Evolutionary conservation across 768 basidiomycete species (phyloP).

Genomic region (Tricholoma bakamatsutake): DNA sequence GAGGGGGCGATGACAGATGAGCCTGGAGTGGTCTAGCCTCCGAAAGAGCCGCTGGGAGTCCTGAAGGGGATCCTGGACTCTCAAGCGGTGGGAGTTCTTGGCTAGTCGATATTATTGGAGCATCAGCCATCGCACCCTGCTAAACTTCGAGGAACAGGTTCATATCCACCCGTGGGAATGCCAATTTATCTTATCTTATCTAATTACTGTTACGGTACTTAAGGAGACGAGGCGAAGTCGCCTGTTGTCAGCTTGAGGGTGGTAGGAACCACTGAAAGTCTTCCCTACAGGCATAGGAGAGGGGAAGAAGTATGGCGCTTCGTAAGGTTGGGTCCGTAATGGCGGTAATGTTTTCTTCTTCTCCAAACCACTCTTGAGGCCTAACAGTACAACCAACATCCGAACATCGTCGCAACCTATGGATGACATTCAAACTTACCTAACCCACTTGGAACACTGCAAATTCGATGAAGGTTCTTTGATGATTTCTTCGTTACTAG

Average conservation of each 20-base stretch:
- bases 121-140: constrained; percentile 18
- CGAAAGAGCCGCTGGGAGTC: constrained; percentile 4
- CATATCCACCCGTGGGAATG: constrained; percentile 11
- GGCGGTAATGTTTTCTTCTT: constrained; percentile 33
- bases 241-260: neutral
- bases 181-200: constrained; percentile 17
- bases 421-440: neutral
- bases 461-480: constrained; percentile 16
- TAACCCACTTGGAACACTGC: constrained; percentile 10
- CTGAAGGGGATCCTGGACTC: constrained; percentile 8
- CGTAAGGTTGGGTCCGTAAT: constrained; percentile 51
- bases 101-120: constrained; percentile 13
- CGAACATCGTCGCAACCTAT: constrained; percentile 3
- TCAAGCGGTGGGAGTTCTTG: constrained; percentile 17
- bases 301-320: constrained; percentile 58
- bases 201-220: no score
- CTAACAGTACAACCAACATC: neutral
- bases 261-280: constrained; percentile 10
- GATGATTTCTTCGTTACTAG: constrained; percentile 12
- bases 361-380: constrained; percentile 10
- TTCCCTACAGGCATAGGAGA: constrained; percentile 29
- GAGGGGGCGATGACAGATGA: constrained; percentile 1
- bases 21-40: constrained; percentile 4
- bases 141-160: neutral
- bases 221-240: no score